phyloP scores from a whole-genome alignment of 2,329 filamentous ascomycete species.

The Pseudocercospora cruenta region DNA sequence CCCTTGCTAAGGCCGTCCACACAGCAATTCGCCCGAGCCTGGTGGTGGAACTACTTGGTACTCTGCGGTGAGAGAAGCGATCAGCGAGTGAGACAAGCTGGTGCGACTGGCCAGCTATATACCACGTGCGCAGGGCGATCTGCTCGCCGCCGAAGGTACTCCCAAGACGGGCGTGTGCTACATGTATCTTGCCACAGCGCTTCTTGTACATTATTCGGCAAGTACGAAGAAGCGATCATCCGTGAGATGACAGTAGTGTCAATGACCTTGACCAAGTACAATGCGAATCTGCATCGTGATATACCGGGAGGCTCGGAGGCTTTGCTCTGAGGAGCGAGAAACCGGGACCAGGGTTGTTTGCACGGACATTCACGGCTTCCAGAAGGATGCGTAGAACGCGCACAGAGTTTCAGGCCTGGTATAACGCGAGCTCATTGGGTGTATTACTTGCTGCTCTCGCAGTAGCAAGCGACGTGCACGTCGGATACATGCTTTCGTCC shows the following conservation, averaged over 20 bases:
- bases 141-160: not conserved
- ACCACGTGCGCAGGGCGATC: not conserved
- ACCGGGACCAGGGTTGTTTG: not conserved
- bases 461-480: not conserved
- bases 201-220: not conserved
- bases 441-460: not conserved
- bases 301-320: not conserved
- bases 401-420: not conserved
- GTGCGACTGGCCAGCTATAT: not conserved
- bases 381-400: not conserved
- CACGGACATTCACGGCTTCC: conserved; percentile 1
- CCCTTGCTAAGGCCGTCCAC: not conserved
- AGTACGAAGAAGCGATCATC: not conserved
- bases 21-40: not conserved
- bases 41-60: not conserved
- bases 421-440: not conserved
- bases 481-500: not conserved
- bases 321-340: not conserved
- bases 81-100: not conserved
- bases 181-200: not conserved
- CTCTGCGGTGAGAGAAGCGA: not conserved
- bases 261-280: not conserved
- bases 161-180: not conserved
- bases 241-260: not conserved
- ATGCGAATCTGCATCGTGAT: not conserved